phyloP scores from a whole-genome alignment of 164 flowering plant genomes.

The Brasenia schreberi region DNA sequence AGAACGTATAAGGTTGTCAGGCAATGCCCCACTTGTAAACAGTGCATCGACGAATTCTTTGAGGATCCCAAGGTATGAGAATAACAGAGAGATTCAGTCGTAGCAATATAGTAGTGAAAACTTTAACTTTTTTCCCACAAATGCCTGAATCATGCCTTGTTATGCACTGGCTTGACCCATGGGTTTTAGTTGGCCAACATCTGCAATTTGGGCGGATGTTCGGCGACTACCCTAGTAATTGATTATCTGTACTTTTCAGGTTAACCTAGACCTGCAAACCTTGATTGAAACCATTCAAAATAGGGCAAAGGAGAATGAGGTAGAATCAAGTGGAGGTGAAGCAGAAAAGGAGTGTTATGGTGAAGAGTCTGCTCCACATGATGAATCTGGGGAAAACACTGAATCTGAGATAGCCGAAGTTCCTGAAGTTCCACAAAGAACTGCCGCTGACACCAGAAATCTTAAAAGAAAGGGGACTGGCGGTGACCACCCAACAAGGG shows the following conservation, averaged over 20 bases:
- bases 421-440: background rate
- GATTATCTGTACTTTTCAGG: background rate
- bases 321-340: constrained; percentile 3
- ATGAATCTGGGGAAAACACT: background rate
- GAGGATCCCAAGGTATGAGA: constrained; percentile 59
- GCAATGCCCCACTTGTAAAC: constrained; percentile 74
- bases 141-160: background rate
- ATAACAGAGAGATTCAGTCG: too few relatives aligned
- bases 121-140: background rate
- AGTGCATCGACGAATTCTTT: constrained; percentile 62
- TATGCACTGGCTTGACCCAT: background rate
- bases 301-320: background rate
- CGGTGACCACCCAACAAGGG: background rate
- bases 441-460: background rate
- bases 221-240: too few relatives aligned
- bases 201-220: too few relatives aligned
- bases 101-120: background rate
- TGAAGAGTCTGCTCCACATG: background rate
- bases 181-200: background rate
- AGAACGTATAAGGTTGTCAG: constrained; percentile 55
- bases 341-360: background rate
- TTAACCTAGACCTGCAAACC: background rate
- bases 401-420: background rate
- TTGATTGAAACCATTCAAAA: constrained; percentile 3
- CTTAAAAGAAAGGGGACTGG: background rate